Conservation (phyloP, 78 protist genomes). For the Tieghemostelium lacteum region DNA sequence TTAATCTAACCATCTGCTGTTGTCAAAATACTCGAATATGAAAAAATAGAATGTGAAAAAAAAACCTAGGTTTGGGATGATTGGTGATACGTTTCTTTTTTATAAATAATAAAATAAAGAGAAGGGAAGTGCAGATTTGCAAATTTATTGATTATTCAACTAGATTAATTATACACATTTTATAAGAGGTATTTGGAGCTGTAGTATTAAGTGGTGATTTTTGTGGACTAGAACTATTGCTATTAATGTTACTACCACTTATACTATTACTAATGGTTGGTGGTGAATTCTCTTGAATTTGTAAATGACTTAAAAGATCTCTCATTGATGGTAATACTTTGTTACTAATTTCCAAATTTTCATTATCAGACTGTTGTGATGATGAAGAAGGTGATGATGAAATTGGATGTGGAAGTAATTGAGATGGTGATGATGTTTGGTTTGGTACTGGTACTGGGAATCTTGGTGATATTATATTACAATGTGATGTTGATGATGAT, state of each 20-base stretch:
- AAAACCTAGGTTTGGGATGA: no score
- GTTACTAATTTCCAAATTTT: neutral
- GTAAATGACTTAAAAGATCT: constrained; percentile 13
- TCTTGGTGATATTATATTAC: neutral
- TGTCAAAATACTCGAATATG: no score
- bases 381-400: no score
- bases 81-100: no score
- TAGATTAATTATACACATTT: neutral
- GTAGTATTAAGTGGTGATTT: neutral
- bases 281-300: neutral
- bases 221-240: neutral
- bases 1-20: constrained; percentile 53
- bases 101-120: no score
- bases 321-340: constrained; percentile 22
- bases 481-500: neutral
- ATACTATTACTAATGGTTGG: neutral
- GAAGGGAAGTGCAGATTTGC: no score
- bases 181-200: neutral
- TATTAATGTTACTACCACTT: neutral
- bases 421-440: neutral
- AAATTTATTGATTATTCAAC: neutral
- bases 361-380: no score
- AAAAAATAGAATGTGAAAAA: no score
- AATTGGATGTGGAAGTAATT: no score
- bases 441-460: neutral